These are phyloP conservation scores for Aspergillus carbonarius DNA, from an alignment of 2,329 filamentous ascomycete species.

Conservation along the genomic window DNA sequence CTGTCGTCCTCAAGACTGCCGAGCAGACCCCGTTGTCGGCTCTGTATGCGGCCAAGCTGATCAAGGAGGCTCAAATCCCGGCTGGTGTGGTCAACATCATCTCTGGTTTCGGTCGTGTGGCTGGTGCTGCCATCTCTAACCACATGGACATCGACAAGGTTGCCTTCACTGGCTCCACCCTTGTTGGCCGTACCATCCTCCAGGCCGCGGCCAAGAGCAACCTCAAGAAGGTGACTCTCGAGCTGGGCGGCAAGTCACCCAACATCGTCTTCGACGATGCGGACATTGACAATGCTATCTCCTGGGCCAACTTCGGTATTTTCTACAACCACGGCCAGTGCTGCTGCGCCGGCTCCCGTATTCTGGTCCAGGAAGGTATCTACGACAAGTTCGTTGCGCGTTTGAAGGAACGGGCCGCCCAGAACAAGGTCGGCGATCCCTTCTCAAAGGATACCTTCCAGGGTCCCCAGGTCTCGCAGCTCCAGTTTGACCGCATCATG, in stretches of 20 bases:
- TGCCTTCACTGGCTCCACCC: slow-evolving; percentile 63
- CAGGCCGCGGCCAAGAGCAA: slow-evolving; percentile 62
- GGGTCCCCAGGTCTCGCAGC: slow-evolving; percentile 76
- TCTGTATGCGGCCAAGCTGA: slow-evolving; percentile 54
- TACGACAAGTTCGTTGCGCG: slow-evolving; percentile 60
- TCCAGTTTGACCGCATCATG: slow-evolving; percentile 88
- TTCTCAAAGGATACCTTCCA: slow-evolving; percentile 78
- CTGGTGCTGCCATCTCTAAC: slow-evolving; percentile 65
- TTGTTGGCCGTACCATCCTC: slow-evolving; percentile 60
- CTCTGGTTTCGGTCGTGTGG: slow-evolving; percentile 74
- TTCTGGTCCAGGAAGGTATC: slow-evolving; percentile 27
- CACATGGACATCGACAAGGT: slow-evolving; percentile 67
- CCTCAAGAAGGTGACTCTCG: slow-evolving; percentile 64
- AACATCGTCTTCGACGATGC: slow-evolving; percentile 29
- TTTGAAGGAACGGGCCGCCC: slow-evolving; percentile 71
- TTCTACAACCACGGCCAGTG: slow-evolving; percentile 31
- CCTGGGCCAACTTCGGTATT: slow-evolving; percentile 28
- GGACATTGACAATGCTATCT: slow-evolving; percentile 29
- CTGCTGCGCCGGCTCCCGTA: slow-evolving; percentile 26
- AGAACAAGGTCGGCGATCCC: slow-evolving; percentile 78
- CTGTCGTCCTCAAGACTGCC: slow-evolving; percentile 63
- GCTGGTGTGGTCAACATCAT: slow-evolving; percentile 62
- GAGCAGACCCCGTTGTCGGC: slow-evolving; percentile 70
- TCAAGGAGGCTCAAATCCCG: slow-evolving; percentile 62
- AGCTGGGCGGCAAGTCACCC: slow-evolving; percentile 29